Base-by-base conservation (phyloP, 2,329 filamentous ascomycete genomes). In the Cercospora sojina region DNA sequence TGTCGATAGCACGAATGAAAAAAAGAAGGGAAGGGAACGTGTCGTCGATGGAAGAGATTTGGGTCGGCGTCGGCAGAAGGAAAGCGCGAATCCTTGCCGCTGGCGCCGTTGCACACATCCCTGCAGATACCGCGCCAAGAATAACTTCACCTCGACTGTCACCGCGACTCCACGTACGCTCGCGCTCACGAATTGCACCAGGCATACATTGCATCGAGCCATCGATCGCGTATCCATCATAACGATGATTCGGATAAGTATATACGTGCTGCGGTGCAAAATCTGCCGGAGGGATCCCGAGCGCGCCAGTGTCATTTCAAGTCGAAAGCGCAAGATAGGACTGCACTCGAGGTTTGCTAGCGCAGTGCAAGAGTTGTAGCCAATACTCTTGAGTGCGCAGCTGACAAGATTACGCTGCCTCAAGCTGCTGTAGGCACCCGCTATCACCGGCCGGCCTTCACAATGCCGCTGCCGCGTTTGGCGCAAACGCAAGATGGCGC, bases 11-110 rank as follows among this genome's bases (percentile, higher is more conserved):
- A 38, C 31, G 51, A 68, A 62, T 60, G 62, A 35, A 62, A 23
- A 43, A 49, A 23, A 49, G 20, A 60, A 56, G 32, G 55, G 56
- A 59, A 62, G 53, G 43, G 65, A 60, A 64, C 47, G 62, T 61
- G 60, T 55, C 60, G 51, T 64, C 35, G 49, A 51, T 49, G 64
- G 27, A 31, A 62, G 47, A 61, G 59, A 61, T 61, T 49, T 35
- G 64, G 43, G 51, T n/a, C 31, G 49, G 49, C 27, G 53, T 51
- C 51, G 53, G 59, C 49, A 62, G 25, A 57, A 64, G 53, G 35
- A 38, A 20, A 35, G 32, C 32, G 16, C 35, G 18, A 38, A 49
- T 51, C 55, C 55, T 20, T 59, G 18, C 62, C 56, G 56, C 27
- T 38, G 41, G 53, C 55, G 63, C 61, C 61, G 47, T 41, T 38